These are phyloP conservation scores for Colletotrichum acutatum DNA, from an alignment of 2,329 filamentous ascomycete genomes.

Conservation along the genomic window DNA sequence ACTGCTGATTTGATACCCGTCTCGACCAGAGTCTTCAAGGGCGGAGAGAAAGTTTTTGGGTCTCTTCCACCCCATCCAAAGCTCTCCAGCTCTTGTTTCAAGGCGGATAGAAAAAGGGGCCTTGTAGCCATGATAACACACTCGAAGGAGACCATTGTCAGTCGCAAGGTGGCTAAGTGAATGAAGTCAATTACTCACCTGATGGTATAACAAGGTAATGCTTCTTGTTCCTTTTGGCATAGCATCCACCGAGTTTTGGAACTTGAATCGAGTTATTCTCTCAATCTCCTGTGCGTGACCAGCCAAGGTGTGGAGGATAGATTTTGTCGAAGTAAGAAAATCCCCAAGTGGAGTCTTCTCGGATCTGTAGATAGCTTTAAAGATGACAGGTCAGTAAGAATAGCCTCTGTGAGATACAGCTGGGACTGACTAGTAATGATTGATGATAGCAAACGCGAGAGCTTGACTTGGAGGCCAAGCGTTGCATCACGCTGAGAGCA, in stretches of 20 bases:
- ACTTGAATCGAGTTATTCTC: constrained; percentile 46
- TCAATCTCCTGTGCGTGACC: constrained; percentile 51
- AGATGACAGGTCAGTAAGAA: neutral
- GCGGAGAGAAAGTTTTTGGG: constrained; percentile 43
- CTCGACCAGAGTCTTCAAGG: constrained; percentile 48
- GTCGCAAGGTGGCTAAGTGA: neutral
- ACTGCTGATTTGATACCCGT: constrained; percentile 54
- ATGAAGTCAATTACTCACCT: constrained; percentile 39
- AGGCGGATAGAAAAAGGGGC: constrained; percentile 49
- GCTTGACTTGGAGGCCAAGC: constrained; percentile 48
- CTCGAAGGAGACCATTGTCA: constrained; percentile 31
- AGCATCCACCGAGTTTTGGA: constrained; percentile 43
- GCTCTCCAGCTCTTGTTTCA: constrained; percentile 49
- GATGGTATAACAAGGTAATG: constrained; percentile 51
- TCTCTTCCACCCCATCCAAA: constrained; percentile 41
- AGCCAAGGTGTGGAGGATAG: constrained; percentile 49
- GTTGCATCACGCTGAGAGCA: constrained; percentile 43
- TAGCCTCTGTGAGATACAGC: too few relatives aligned
- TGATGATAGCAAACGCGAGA: constrained; percentile 47
- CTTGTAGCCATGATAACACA: constrained; percentile 53
- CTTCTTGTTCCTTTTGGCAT: constrained; percentile 51
- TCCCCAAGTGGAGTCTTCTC: constrained; percentile 43
- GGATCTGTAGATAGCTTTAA: constrained; percentile 48
- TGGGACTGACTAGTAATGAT: constrained; percentile 47
- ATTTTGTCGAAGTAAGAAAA: constrained; percentile 49